Conservation (phyloP, 495 filamentous ascomycete species). For the Pyronema omphalodes region DNA sequence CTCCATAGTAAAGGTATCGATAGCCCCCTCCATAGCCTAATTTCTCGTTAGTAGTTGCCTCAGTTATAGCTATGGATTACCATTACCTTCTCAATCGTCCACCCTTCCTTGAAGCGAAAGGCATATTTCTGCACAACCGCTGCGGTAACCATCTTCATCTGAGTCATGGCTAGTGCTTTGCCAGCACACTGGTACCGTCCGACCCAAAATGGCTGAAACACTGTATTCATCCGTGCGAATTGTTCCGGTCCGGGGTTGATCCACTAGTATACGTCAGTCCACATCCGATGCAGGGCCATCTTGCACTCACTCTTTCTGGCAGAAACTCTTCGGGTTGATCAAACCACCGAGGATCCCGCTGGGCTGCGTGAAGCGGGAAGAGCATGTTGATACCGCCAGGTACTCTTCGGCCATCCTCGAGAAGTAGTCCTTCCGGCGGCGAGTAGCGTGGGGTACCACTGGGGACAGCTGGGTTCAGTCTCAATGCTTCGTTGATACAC, state of each 20-base stretch:
- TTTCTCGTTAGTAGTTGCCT: neutral
- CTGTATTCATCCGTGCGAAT: constrained; percentile 35
- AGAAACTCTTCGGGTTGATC: neutral
- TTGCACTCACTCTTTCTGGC: neutral
- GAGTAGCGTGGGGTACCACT: constrained; percentile 29
- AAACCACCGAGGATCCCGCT: constrained; percentile 13
- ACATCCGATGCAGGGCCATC: neutral
- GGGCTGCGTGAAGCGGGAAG: constrained; percentile 14
- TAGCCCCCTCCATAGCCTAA: constrained; percentile 3
- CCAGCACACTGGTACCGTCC: constrained; percentile 34
- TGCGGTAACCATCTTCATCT: constrained; percentile 31
- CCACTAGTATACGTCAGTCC: constrained; percentile 17
- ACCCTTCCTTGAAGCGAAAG: constrained; percentile 27
- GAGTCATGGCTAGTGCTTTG: constrained; percentile 33
- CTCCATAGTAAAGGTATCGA: constrained; percentile 9
- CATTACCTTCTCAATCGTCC: constrained; percentile 1
- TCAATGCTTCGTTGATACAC: constrained; percentile 37
- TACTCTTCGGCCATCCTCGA: constrained; percentile 30
- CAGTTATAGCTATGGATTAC: neutral
- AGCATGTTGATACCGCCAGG: constrained; percentile 29
- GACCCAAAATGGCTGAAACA: constrained; percentile 35
- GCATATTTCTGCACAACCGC: constrained; percentile 29
- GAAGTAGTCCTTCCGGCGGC: constrained; percentile 30
- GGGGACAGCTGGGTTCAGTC: constrained; percentile 35
- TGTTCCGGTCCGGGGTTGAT: constrained; percentile 29